Base-by-base conservation (phyloP, 2,329 filamentous ascomycete species). In the Teratosphaeria nubilosa region DNA sequence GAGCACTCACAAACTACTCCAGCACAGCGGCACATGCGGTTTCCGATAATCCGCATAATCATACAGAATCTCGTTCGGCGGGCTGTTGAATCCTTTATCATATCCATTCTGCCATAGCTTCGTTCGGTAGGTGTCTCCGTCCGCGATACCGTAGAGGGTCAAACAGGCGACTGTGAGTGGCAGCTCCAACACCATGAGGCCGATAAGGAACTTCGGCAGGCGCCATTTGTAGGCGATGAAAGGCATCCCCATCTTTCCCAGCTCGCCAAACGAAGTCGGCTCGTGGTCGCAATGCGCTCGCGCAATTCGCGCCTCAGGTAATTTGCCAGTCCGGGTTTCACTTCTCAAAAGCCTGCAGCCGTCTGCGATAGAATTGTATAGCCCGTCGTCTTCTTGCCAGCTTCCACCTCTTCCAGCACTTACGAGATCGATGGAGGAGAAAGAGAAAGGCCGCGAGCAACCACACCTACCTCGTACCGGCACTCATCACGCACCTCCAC, bases 31-130 rank as follows among this genome's bases (percentile, higher is more conserved):
- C 10, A 83, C 76, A 34, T 77, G 77, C 0, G 85, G 74, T 0
- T 84, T 79, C 56, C 77, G 73, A 69, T 89, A 81, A 69, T 91
- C 91, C 55, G 87, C 86, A 68, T 86, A 86, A 34, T 86, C 85
- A 72, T 88, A 91, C 34, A 90, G 73, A 20, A 89, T 76, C 66
- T 86, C 81, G 60, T 76, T 80, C 14, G 88, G 87, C 65, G 84
- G 84, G 61, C 86, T 90, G 74, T 91, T 91, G 77, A 87, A 88
- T 60, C 83, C 82, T 69, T 87, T 77, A 56, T 86, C 79, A 60
- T 78, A 83, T 62, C 88, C 88, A 66, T 90, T 83, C 68, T 80
- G 77, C 88, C 88, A 92, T 66, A 91, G 76, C 63, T 80, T 82
- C 9, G 84, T 85, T 53, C 88, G 83, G 72, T 86, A 91, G 56